Evolutionary conservation across 2,329 filamentous ascomycete genomes (phyloP), one percentile per base, ranked within the genome.

Genomic region (Drechslerella coelobrocha): DNA sequence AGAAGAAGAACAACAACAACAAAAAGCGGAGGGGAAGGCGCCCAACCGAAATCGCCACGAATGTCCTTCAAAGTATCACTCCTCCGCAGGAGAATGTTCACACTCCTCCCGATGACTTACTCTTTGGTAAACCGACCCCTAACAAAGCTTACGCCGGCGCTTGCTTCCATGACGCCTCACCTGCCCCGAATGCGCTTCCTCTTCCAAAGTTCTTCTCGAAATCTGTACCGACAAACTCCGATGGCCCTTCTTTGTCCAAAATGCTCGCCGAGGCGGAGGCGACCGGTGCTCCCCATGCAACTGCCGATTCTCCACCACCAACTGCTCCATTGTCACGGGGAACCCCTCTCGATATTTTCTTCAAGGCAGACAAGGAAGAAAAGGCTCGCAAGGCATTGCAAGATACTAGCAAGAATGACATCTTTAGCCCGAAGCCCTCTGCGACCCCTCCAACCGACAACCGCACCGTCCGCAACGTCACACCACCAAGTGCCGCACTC

Each of bases 191-290:
- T 7, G 88, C 91, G 23, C 83, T 99, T 29, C 94, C 94, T 0
- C 89, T 97, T 66, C 94, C 94, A 9, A 95, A 89, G 76, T 96
- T 97, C 78, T 85, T 89, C 72, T 88, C 89, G 26, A 92, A 89
- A 76, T 87, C 90, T 0, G 83, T 90, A 10, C 87, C 88, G 2
- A 88, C 89, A 63, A 88, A 87, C 2, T 85, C 79, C 12, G 79
- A 79, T 19, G 77, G 80, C 72, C 82, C 78, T 72, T 78, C 78
- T 45, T 73, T 82, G 45, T 79, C 80, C 72, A 75, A 84, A 4
- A 75, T 79, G 68, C 75, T 80, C 62, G 81, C 83, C 73, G 79
- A 81, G 54, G 51, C 56, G 53, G 80, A 78, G 54, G 74, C 80
- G 71, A 81, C 82, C 72, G 82, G 43, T 21, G 27, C 48, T 21